Evolutionary conservation across 2,329 filamentous ascomycete genomes (phyloP).

Genomic region (Botrytis fragariae): DNA sequence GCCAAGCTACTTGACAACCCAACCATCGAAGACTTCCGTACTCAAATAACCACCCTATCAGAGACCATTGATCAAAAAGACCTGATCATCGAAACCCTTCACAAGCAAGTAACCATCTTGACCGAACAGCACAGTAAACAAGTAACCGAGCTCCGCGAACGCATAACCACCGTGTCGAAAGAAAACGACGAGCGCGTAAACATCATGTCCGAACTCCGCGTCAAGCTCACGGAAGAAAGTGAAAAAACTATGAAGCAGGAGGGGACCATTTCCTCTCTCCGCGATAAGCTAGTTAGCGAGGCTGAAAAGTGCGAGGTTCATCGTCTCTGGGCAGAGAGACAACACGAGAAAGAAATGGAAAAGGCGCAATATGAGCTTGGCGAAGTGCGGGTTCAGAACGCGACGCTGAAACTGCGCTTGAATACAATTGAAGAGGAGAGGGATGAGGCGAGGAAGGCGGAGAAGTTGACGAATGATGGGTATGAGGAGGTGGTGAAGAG

Average conservation of each 20-base stretch:
- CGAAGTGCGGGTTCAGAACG: accelerated
- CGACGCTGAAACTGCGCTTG: not conserved
- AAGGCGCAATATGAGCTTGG: not conserved
- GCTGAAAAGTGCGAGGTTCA: not conserved
- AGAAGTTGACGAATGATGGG: no score
- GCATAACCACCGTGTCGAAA: not conserved
- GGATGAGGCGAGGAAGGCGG: not conserved
- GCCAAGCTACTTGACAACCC: not conserved
- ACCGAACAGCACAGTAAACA: not conserved
- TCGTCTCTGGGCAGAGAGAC: accelerated
- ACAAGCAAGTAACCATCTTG: not conserved
- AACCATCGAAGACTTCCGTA: not conserved
- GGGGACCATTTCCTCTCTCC: not conserved
- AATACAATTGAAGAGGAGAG: not conserved
- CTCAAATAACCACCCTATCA: not conserved
- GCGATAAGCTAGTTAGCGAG: accelerated
- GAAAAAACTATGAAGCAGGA: not conserved
- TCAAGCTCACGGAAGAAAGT: not conserved
- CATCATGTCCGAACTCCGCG: not conserved
- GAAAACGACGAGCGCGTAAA: not conserved
- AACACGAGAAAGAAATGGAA: not conserved
- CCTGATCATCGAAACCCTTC: not conserved
- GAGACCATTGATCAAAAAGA: not conserved
- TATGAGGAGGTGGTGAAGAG: not conserved
- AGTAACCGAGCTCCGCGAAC: not conserved